Conservation (phyloP, 2,329 filamentous ascomycete species). For the Aspergillus sp. region DNA sequence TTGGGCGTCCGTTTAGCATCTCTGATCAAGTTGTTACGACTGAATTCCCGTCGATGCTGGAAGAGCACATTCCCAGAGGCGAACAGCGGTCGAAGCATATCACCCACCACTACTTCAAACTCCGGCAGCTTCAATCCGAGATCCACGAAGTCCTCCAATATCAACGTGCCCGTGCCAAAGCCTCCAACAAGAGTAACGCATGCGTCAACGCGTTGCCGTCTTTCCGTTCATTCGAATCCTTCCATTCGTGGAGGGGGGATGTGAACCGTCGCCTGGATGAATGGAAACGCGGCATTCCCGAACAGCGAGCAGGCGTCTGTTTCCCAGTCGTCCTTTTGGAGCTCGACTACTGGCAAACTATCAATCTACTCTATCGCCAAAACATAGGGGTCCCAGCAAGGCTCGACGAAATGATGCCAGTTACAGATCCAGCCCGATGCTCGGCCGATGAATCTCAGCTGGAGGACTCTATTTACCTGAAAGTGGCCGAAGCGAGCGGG, state of each 20-base stretch:
- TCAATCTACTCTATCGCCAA: conserved; percentile 91
- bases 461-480: conserved; percentile 84
- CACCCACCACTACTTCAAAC: conserved; percentile 81
- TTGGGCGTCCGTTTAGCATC: conserved; percentile 85
- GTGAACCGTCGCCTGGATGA: conserved; percentile 73
- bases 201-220: conserved; percentile 72
- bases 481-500: conserved; percentile 90
- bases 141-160: conserved; percentile 90
- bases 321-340: conserved; percentile 87
- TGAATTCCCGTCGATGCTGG: conserved; percentile 79
- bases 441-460: conserved; percentile 51
- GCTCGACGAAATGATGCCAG: conserved; percentile 66
- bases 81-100: conserved; percentile 78
- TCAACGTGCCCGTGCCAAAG: conserved; percentile 70
- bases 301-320: conserved; percentile 67
- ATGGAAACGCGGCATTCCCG: conserved; percentile 79
- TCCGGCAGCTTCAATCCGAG: conserved; percentile 83
- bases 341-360: conserved; percentile 94
- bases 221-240: conserved; percentile 74
- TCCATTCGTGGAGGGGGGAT: conserved; percentile 78
- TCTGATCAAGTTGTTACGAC: conserved; percentile 96
- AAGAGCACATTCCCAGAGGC: conserved; percentile 74
- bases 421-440: conserved; percentile 50
- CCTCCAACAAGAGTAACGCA: conserved; percentile 60
- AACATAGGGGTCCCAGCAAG: conserved; percentile 80